Evolutionary conservation across 768 basidiomycete species (phyloP).

Genomic region (Piloderma croceum): DNA sequence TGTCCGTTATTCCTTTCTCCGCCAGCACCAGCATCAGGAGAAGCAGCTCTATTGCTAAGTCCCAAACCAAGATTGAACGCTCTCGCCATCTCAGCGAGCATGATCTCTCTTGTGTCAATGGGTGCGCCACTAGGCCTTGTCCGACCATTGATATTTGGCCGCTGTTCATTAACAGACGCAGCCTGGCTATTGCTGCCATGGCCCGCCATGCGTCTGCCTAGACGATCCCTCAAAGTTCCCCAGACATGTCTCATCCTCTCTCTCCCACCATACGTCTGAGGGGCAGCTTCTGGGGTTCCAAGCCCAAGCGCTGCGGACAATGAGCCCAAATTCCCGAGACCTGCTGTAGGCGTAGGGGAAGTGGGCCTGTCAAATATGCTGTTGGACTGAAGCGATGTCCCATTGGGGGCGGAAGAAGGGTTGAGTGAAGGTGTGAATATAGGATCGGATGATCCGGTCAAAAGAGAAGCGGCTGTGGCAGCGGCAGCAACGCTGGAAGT

Average conservation of each 20-base stretch:
- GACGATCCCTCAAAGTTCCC: conserved; percentile 62
- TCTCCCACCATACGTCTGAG: conserved; percentile 8
- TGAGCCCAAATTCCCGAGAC: conserved; percentile 26
- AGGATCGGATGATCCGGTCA: conserved; percentile 66
- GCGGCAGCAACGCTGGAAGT: conserved; percentile 74
- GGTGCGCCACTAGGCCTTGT: conserved; percentile 12
- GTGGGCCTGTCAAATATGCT: conserved; percentile 11
- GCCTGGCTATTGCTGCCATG: not conserved
- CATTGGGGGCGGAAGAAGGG: conserved; percentile 8
- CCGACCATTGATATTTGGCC: too few relatives aligned
- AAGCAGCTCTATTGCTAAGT: conserved; percentile 8
- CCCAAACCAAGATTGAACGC: conserved; percentile 43
- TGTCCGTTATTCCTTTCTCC: conserved; percentile 11
- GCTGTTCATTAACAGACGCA: too few relatives aligned
- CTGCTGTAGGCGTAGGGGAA: conserved; percentile 45
- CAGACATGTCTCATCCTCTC: conserved; percentile 44
- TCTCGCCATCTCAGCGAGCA: conserved; percentile 50
- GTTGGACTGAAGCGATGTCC: conserved; percentile 6
- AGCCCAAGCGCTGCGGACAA: conserved; percentile 14
- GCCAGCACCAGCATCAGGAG: not conserved
- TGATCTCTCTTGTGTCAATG: conserved; percentile 57
- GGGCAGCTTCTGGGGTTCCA: conserved; percentile 2
- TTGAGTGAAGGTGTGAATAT: conserved; percentile 52
- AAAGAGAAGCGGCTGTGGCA: conserved; percentile 80
- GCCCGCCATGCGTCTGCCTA: conserved; percentile 42